Evolutionary conservation across 805 yeast genomes (phyloP).

Genomic region (Tetrapisispora pingtungensis): DNA sequence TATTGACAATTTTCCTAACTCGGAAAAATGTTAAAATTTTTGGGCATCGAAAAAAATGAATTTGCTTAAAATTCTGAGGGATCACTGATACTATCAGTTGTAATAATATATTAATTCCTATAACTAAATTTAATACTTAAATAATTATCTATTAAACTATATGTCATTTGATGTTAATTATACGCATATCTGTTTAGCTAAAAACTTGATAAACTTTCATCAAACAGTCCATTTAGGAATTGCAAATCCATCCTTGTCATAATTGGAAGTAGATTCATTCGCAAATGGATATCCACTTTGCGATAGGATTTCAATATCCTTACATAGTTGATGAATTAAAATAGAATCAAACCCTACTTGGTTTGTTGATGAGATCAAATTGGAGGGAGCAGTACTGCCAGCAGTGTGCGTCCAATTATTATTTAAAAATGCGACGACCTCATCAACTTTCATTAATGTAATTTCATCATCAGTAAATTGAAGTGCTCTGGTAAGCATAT

Average conservation of each 20-base stretch:
- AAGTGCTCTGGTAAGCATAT: slow-evolving; percentile 18
- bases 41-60: background rate
- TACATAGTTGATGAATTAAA: slow-evolving; percentile 25
- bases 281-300: background rate
- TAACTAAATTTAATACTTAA: too few species aligned
- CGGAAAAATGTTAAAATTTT: background rate
- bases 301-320: slow-evolving; percentile 16
- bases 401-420: slow-evolving; percentile 18
- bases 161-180: too few species aligned
- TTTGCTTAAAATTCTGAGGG: background rate
- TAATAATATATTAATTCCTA: too few species aligned
- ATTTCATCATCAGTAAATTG: slow-evolving; percentile 5
- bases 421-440: slow-evolving; percentile 11
- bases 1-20: slow-evolving; percentile 1
- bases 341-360: slow-evolving; percentile 29
- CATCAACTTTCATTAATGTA: background rate
- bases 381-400: slow-evolving; percentile 4
- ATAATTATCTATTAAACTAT: too few species aligned
- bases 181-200: too few species aligned
- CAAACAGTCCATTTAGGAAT: slow-evolving; percentile 1
- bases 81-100: too few species aligned
- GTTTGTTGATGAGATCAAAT: slow-evolving; percentile 2
- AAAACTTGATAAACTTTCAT: background rate
- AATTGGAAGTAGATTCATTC: background rate
- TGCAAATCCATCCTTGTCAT: slow-evolving; percentile 3